Evolutionary conservation across 176 grass and related monocot species (phyloP).

Genomic region (Poa pratensis): DNA sequence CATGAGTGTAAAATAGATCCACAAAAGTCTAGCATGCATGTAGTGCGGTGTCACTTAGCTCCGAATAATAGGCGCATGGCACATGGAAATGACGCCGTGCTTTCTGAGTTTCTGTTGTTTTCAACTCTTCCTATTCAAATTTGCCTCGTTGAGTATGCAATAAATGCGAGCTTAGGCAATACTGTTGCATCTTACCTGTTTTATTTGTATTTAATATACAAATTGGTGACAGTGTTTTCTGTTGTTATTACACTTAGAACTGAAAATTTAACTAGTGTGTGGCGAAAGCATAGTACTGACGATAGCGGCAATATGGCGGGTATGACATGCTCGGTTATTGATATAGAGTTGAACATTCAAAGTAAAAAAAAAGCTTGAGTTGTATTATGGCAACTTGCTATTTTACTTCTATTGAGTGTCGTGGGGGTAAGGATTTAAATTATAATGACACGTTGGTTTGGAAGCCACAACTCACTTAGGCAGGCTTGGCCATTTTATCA

Average conservation of each 20-base stretch:
- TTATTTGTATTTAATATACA: neutral
- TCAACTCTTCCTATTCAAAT: slow-evolving; percentile 10
- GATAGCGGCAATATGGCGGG: neutral
- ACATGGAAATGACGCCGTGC: neutral
- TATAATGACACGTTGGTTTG: slow-evolving; percentile 7
- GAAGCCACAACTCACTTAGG: neutral
- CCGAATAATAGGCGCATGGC: neutral
- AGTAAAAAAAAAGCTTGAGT: slow-evolving; percentile 3
- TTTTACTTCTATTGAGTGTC: neutral
- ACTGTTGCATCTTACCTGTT: neutral
- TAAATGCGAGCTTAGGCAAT: neutral
- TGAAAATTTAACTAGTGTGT: neutral
- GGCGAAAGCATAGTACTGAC: neutral
- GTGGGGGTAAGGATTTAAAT: neutral
- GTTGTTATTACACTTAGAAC: neutral
- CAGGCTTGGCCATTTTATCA: neutral
- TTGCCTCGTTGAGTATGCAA: slow-evolving; percentile 12
- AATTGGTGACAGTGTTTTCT: neutral
- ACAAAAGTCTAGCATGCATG: neutral
- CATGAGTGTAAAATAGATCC: neutral
- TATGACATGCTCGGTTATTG: neutral
- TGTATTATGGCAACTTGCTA: slow-evolving; percentile 3
- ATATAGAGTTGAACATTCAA: neutral
- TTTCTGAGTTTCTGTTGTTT: neutral
- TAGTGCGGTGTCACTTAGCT: slow-evolving; percentile 13